Percentiles rank a stretch among this genome's conserved stretches.
phyloP scores from a whole-genome alignment of 768 basidiomycete species.

The Tulasnella sp. region DNA sequence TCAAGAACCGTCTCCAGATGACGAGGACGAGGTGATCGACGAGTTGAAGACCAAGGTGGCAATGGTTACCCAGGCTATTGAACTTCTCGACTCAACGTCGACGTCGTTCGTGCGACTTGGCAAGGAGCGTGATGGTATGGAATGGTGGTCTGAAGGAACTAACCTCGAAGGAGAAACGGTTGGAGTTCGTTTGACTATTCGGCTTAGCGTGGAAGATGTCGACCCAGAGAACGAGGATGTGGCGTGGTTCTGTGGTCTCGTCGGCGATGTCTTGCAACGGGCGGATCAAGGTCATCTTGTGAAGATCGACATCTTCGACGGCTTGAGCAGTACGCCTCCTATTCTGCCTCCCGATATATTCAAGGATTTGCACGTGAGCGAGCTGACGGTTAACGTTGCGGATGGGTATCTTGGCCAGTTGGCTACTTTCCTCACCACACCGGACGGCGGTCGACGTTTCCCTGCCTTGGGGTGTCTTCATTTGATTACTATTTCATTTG shows the following conservation, averaged over 20 bases:
- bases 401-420: background rate
- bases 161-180: background rate
- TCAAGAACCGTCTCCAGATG: background rate
- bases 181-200: background rate
- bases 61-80: background rate
- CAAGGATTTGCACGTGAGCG: background rate
- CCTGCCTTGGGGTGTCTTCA: background rate
- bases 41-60: background rate
- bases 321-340: background rate
- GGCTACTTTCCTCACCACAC: background rate
- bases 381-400: background rate
- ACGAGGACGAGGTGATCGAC: background rate
- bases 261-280: background rate
- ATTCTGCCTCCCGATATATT: background rate
- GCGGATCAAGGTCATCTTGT: background rate
- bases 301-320: background rate
- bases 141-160: background rate
- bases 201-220: background rate
- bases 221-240: background rate
- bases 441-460: background rate
- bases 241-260: background rate
- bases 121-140: background rate
- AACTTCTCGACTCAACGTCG: background rate
- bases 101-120: background rate
- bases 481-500: background rate